Base-by-base conservation (phyloP, 495 filamentous ascomycete species). In the Alectoria sarmentosa region DNA sequence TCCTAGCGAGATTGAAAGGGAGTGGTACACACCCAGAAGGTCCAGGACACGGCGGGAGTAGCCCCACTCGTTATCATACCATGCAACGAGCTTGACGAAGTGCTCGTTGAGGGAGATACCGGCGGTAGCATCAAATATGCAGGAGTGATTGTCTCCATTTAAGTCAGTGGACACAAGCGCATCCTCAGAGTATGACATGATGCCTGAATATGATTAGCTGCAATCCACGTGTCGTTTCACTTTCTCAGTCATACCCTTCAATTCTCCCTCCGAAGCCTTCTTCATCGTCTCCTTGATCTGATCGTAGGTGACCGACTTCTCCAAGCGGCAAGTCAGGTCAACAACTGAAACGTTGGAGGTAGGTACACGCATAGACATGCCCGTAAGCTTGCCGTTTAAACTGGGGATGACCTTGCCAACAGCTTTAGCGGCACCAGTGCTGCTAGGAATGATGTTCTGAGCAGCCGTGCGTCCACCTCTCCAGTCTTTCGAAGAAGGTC, bases 371-470 rank as follows among this genome's bases (percentile, higher is more conserved):
- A 98, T 92, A 72, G 95, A 82, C 94, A 98, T 96, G 79, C 94
- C 94, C 69, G 94, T 98, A 69, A 98, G 91, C 88, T 98, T 98
- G 85, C 94, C 94, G 81, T 98, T 98, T 66, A 98, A 84, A 64
- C 83, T 78, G 63, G 94, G 94, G 72, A 98, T 98, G 80, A 98
- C 94, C 86, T 98, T 98, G 81, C 94, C 94, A 81, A 98, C 94
- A 75, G 94, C 94, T 89, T 98, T 98, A 74, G 94, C 94, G 77
- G 94, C 94, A 86, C 94, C 94, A 68, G 94, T 98, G 85, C 91
- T 96, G 86, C 86, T 90, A 77, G 94, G 94, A 74, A 98, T 98
- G 86, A 98, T 98, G 87, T 98, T 98, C 84, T 96, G 89, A 71
- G 94, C 95, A 80, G 95, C 94, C 72, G 90, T 90, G 81, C 94